Evolutionary conservation across 257 asterid genomes (phyloP).

Genomic region (Primulina tabacum): DNA sequence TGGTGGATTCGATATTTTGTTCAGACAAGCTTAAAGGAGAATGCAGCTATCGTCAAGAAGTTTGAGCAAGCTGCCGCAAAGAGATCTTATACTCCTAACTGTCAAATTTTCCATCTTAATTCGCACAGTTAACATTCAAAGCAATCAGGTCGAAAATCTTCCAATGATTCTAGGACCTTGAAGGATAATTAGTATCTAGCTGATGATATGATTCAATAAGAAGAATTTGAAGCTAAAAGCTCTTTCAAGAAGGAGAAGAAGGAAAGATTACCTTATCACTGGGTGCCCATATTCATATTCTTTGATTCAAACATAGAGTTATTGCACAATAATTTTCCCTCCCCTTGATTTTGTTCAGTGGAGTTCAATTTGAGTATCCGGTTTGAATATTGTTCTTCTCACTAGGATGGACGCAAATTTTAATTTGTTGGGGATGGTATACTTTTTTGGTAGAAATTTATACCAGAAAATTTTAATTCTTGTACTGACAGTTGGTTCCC

Average conservation of each 20-base stretch:
- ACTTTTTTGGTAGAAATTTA: neutral
- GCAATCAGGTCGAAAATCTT: neutral
- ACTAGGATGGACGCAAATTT: too few species aligned
- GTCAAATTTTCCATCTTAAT: conserved; percentile 43
- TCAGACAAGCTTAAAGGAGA: conserved; percentile 46
- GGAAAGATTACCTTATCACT: neutral
- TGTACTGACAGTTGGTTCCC: neutral
- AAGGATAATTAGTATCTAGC: neutral
- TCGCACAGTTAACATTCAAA: conserved; percentile 28
- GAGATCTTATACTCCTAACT: conserved; percentile 31
- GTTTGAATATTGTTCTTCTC: neutral
- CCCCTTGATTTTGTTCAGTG: neutral
- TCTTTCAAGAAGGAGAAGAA: too few species aligned
- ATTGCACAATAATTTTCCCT: neutral
- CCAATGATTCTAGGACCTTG: neutral
- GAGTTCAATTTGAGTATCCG: neutral
- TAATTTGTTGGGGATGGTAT: neutral
- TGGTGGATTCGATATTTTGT: conserved; percentile 45
- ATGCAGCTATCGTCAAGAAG: conserved; percentile 39
- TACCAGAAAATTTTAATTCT: neutral
- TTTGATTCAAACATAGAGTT: neutral
- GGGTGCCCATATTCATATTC: neutral
- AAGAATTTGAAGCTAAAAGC: neutral
- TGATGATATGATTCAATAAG: neutral
- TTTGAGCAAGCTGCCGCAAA: conserved; percentile 39